Evolutionary conservation across 2,329 filamentous ascomycete species (phyloP), one percentile per base, ranked within the genome.

Genomic region (Trichothecium roseum): DNA sequence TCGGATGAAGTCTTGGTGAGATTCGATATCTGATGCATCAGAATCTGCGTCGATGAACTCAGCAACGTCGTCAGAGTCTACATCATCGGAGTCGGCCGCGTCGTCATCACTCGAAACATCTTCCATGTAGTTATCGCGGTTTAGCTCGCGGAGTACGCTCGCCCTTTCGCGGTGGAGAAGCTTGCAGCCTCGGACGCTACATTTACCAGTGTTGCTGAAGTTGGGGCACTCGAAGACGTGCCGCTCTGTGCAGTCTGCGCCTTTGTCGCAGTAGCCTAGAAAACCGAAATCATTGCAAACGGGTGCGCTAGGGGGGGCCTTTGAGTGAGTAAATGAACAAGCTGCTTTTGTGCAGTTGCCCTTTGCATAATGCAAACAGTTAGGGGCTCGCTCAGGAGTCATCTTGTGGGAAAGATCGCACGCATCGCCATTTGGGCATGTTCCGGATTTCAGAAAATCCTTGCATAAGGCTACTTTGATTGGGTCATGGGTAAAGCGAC

Each of bases 141-240:
- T 59, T 74, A 57, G 74, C 56, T 81, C 79, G 52, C 85, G 82
- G 50, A 81, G 70, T 54, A 80, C 67, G 66, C 84, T 87, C 54
- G 87, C 87, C 60, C 84, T 79, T 63, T 91, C 84, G 55, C 89
- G 77, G 62, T 98, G 91, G 40, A 78, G 82, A 37, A 94, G 72
- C 55, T 81, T 83, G 67, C 89, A 96, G 45, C 80, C 78, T 59
- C 80, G 78, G 55, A 74, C 78, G 55, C 78, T 78, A 74, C 91
- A 98, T 42, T 69, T 67, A 50, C 89, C 89, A 41, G 75, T 85
- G 62, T 94, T 94, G 71, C 85, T 84, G 66, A 93, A 95, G 56
- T 94, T 84, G 42, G 91, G 89, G 59, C 91, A 96, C 59, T 96
- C 89, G 61, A 82, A 81, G 39, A 89, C 81, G 64, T 98, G 91